Evolutionary conservation across 176 grass and related monocot species (phyloP).

Genomic region (Otatea glauca): DNA sequence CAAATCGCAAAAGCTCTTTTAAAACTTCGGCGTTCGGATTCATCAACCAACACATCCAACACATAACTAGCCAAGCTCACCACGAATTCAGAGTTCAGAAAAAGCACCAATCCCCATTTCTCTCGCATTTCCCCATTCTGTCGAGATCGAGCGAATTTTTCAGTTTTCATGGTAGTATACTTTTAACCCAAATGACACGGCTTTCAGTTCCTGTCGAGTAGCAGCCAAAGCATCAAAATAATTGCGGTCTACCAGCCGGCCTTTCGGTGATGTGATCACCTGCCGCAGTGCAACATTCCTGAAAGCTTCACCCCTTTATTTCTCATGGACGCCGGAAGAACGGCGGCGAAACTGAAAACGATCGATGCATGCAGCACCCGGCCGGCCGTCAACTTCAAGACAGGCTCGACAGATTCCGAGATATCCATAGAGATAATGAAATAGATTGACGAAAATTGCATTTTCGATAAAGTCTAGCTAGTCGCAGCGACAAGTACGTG

Average conservation of each 20-base stretch:
- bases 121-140: neutral
- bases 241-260: constrained; percentile 5
- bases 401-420: constrained; percentile 10
- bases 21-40: too few species aligned
- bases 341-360: constrained; percentile 37
- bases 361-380: neutral
- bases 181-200: neutral
- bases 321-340: constrained; percentile 2
- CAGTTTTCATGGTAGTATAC: constrained; percentile 3
- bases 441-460: neutral
- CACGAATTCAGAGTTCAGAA: too few species aligned
- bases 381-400: constrained; percentile 7
- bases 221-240: constrained; percentile 32
- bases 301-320: constrained; percentile 32
- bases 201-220: constrained; percentile 31
- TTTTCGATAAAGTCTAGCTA: constrained; percentile 18
- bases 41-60: too few species aligned
- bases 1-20: too few species aligned
- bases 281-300: neutral
- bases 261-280: constrained; percentile 25
- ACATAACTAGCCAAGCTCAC: too few species aligned
- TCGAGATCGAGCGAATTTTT: constrained; percentile 26
- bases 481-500: neutral
- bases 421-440: neutral
- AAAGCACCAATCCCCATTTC: too few species aligned